Evolutionary conservation across 805 yeast genomes (phyloP).

Genomic region (Nematodospora valgi): DNA sequence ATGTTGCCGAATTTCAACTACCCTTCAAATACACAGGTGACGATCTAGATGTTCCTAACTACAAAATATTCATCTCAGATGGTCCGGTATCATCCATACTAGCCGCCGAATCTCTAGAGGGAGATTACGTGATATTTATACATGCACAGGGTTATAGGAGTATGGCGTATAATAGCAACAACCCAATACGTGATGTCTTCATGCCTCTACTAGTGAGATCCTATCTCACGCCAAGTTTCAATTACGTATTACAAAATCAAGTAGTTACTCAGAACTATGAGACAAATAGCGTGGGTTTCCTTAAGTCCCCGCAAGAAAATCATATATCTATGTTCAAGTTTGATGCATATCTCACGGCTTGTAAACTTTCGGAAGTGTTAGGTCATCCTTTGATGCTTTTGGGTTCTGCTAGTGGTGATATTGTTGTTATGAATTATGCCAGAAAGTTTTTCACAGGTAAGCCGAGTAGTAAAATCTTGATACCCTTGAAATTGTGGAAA

Average conservation of each 20-base stretch:
- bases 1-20: constrained; percentile 53
- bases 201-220: constrained; percentile 24
- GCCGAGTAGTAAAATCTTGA: constrained; percentile 34
- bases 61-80: constrained; percentile 26
- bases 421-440: constrained; percentile 34
- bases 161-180: constrained; percentile 21
- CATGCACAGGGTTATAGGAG: constrained; percentile 29
- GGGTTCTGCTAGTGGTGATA: constrained; percentile 35
- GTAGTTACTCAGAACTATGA: constrained; percentile 27
- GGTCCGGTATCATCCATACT: constrained; percentile 26
- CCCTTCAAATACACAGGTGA: constrained; percentile 20
- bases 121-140: constrained; percentile 21
- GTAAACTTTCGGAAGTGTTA: constrained; percentile 26
- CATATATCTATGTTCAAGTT: constrained; percentile 13
- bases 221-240: constrained; percentile 25
- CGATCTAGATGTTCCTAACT: constrained; percentile 29
- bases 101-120: constrained; percentile 19
- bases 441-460: constrained; percentile 33
- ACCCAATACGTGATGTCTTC: constrained; percentile 24
- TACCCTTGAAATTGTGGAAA: constrained; percentile 40
- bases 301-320: constrained; percentile 2
- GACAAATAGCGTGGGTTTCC: constrained; percentile 9
- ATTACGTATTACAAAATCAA: constrained; percentile 22
- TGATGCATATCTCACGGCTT: constrained; percentile 28
- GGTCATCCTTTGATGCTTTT: constrained; percentile 36